These are phyloP conservation scores for Backusella luteola DNA, from an alignment of 192 early-diverging fungal genomes.

Conservation along the genomic window DNA sequence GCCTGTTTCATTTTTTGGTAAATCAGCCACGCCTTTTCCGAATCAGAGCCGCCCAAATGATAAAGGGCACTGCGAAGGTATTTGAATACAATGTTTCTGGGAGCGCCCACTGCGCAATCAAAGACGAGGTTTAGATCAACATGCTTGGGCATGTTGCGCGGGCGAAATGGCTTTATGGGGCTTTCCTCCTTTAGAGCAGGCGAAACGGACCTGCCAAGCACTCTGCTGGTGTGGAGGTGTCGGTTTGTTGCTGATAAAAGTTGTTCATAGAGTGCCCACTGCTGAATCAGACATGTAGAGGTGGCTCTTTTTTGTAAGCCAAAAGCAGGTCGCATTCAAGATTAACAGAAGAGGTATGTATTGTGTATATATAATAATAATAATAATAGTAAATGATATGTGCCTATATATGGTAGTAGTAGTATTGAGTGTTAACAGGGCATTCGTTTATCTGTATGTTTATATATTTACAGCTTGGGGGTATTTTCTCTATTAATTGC, in stretches of 20 bases:
- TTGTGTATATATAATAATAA: background rate
- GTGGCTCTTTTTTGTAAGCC: conserved; percentile 7
- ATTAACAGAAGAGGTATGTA: background rate
- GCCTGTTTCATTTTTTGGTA: conserved; percentile 19
- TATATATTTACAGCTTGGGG: background rate
- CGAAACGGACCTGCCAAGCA: background rate
- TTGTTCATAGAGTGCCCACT: conserved; percentile 6
- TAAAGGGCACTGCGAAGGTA: conserved; percentile 23
- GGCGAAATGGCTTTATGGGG: background rate
- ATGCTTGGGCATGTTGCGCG: background rate
- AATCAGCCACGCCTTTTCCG: conserved; percentile 19
- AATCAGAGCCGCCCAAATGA: background rate
- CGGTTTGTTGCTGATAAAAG: background rate
- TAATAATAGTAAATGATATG: background rate
- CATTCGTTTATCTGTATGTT: background rate
- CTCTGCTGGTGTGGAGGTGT: background rate
- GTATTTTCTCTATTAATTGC: background rate
- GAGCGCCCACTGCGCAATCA: background rate
- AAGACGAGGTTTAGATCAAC: background rate
- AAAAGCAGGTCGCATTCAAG: conserved; percentile 2
- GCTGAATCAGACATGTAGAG: background rate
- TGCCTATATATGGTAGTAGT: background rate
- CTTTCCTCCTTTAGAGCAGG: background rate
- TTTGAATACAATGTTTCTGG: conserved; percentile 18
- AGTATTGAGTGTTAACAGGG: background rate